phyloP scores from a whole-genome alignment of 176 grass and related monocot species.

The Oryza rufipogon region DNA sequence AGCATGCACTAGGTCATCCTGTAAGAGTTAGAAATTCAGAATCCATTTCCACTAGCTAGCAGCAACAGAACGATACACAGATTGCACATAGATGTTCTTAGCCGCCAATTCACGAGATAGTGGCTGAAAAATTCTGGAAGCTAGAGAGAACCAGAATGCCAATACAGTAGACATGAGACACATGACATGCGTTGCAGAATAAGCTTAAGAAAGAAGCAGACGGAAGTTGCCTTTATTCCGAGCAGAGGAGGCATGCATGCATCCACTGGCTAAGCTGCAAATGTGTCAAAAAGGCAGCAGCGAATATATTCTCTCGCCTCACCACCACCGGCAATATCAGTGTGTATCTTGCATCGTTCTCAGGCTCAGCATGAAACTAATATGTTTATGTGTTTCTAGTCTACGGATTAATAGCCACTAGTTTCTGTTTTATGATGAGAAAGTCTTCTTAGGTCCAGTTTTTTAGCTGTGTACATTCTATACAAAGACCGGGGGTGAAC shows the following conservation, averaged over 20 bases:
- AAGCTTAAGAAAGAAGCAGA: constrained; percentile 51
- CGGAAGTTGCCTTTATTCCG: constrained; percentile 68
- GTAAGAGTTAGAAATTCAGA: neutral
- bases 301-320: constrained; percentile 56
- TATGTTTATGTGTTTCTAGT: too few species aligned
- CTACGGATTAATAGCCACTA: too few species aligned
- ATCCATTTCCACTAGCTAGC: neutral
- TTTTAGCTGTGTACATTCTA: too few species aligned
- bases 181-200: neutral
- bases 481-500: too few species aligned
- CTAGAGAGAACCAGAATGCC: neutral
- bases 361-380: neutral
- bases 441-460: too few species aligned
- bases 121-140: neutral
- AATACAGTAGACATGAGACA: neutral
- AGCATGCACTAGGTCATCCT: neutral
- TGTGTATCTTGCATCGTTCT: neutral
- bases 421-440: too few species aligned
- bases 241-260: neutral
- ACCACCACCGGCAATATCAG: constrained; percentile 9
- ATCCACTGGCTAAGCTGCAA: constrained; percentile 13
- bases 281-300: constrained; percentile 33
- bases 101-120: neutral
- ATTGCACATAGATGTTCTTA: neutral
- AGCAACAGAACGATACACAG: neutral